phyloP scores from a whole-genome alignment of 2,329 filamentous ascomycete species.

The Penicillium sp. region DNA sequence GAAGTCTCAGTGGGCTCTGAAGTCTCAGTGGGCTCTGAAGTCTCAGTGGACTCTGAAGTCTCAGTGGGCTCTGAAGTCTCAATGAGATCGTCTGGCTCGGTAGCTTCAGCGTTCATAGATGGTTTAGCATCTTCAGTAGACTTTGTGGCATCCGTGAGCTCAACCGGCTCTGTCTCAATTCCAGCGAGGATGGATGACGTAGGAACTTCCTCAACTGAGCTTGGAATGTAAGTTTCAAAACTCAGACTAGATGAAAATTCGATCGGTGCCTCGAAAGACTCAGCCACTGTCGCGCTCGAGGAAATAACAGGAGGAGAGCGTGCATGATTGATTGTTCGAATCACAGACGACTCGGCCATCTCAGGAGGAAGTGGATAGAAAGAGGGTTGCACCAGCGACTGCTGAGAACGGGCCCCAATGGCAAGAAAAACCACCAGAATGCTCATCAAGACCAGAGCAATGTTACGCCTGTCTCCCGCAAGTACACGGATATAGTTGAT shows the following conservation, averaged over 20 bases:
- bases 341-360: not conserved
- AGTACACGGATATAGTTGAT: slow-evolving; percentile 55
- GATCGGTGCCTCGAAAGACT: not conserved
- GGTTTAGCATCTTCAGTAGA: no score
- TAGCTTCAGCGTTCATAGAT: no score
- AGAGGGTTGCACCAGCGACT: not conserved
- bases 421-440: slow-evolving; percentile 15
- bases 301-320: not conserved
- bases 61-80: no score
- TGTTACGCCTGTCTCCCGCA: slow-evolving; percentile 53
- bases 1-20: no score
- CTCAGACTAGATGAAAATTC: not conserved
- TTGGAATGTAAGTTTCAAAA: not conserved
- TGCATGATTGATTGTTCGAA: not conserved
- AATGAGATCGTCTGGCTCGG: no score
- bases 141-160: no score
- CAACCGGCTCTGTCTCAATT: not conserved
- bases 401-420: slow-evolving; percentile 5
- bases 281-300: not conserved
- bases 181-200: not conserved
- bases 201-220: not conserved
- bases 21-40: no score
- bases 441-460: slow-evolving; percentile 30
- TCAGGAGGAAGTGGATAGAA: slow-evolving; percentile 15
- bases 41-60: no score